phyloP scores from a whole-genome alignment of 129 eudicot genomes.

The Escallonia rubra region DNA sequence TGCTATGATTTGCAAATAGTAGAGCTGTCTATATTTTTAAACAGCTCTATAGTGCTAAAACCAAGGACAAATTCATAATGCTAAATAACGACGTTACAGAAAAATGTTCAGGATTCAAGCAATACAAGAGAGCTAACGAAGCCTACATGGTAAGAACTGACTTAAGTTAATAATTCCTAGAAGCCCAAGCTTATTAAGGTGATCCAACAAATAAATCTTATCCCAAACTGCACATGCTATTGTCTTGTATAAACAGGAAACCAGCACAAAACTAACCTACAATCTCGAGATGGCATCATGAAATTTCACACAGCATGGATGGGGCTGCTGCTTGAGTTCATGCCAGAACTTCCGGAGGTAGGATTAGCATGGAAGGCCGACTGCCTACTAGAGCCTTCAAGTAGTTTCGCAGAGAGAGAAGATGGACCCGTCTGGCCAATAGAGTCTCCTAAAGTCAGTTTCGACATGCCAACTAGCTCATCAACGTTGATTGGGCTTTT shows the following conservation, averaged over 20 bases:
- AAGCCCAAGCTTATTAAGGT: conserved; percentile 18
- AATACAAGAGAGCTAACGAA: not conserved
- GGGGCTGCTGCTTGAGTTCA: conserved; percentile 50
- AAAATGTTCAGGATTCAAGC: not conserved
- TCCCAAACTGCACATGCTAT: conserved; percentile 27
- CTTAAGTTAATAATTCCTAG: conserved; percentile 10
- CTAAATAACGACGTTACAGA: too few species aligned
- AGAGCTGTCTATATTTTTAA: too few species aligned
- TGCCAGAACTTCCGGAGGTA: conserved; percentile 36
- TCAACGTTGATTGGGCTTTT: conserved; percentile 84
- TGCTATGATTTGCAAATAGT: too few species aligned
- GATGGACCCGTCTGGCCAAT: conserved; percentile 41
- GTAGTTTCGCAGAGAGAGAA: conserved; percentile 52
- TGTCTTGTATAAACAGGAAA: conserved; percentile 39
- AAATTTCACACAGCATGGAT: conserved; percentile 61
- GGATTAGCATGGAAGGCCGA: conserved; percentile 85
- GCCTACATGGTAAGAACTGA: conserved; percentile 7
- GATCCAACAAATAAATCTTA: conserved; percentile 18
- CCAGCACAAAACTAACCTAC: conserved; percentile 26
- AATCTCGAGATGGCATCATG: conserved; percentile 10
- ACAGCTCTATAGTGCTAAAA: too few species aligned
- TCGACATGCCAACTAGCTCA: conserved; percentile 91
- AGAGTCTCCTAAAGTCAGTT: conserved; percentile 73
- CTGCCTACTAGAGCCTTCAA: conserved; percentile 63
- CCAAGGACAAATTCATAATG: too few species aligned